Evolutionary conservation across 371 early-diverging fungal species (phyloP), one percentile per base, ranked within the genome.

Genomic region (Lichtheimia corymbifera): DNA sequence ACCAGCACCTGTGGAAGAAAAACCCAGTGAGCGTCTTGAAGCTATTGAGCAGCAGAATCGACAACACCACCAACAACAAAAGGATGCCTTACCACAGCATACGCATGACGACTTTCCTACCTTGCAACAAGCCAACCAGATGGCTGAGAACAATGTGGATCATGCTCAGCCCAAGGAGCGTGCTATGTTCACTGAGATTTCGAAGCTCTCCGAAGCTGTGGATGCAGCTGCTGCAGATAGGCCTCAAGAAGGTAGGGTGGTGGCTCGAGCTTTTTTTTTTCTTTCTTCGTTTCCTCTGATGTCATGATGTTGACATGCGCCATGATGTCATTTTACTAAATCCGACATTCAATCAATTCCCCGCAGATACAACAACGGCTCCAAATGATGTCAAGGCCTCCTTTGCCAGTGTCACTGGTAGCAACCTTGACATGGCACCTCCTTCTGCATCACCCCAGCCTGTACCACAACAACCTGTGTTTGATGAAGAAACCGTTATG

Each of bases 71-170:
- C 17, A 58, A 17, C 15, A 15, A 18, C 45, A 51, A 14, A 44
- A 35, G 18, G 7, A n/a, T 47, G 56, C 50, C 6, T 50, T 42
- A n/a, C 44, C 74, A n/a, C 43, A 47, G 20, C 51, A 56, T 18
- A 73, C 55, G 13, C 67, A 73, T 27, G 74, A 73, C 5, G 67
- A 76, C 43, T 76, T 76, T 58, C 77, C 77, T 50, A 69, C 67
- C 4, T 53, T 76, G 54, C 58, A 58, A 9, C 77, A 76, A 53
- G 62, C 72, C 6, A 71, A 62, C 24, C 42, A 65, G 45, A 76
- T 76, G 74, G 49, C 63, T 4, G 61, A 71, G 56, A 54, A 70
- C 4, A 49, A 59, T 42, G 72, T 65, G 22, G 20, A 41, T 41
- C 11, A 28, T 30, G 15, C 24, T 12, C 22, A 41, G 17, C 25